phyloP scores from a whole-genome alignment of 2,329 filamentous ascomycete species.

The Cytospora chrysosperma region DNA sequence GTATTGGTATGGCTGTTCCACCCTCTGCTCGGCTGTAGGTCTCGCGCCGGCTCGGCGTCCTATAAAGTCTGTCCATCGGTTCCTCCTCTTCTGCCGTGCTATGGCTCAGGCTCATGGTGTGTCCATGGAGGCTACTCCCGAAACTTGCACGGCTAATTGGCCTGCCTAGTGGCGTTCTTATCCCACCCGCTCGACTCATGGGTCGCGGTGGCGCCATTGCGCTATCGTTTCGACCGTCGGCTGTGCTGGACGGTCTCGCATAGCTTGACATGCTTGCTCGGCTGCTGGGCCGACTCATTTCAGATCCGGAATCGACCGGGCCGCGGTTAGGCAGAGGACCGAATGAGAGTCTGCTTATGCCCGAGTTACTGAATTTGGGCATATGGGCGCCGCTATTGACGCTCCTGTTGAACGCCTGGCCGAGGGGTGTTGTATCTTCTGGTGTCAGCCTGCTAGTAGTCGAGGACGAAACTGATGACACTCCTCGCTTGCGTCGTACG shows the following conservation, averaged over 20 bases:
- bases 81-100: slow-evolving; percentile 53
- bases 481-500: slow-evolving; percentile 68
- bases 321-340: slow-evolving; percentile 52
- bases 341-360: slow-evolving; percentile 63
- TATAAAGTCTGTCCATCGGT: slow-evolving; percentile 34
- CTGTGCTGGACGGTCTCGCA: slow-evolving; percentile 53
- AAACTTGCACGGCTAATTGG: slow-evolving; percentile 66
- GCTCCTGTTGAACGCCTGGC: slow-evolving; percentile 34
- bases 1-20: slow-evolving; percentile 41
- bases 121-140: slow-evolving; percentile 59
- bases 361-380: slow-evolving; percentile 59
- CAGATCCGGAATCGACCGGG: slow-evolving; percentile 40
- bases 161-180: slow-evolving; percentile 66
- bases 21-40: slow-evolving; percentile 51
- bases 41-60: slow-evolving; percentile 56
- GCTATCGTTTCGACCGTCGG: slow-evolving; percentile 37
- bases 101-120: slow-evolving; percentile 56
- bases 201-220: slow-evolving; percentile 57
- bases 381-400: slow-evolving; percentile 46
- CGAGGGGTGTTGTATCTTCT: slow-evolving; percentile 52
- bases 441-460: slow-evolving; percentile 37
- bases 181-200: slow-evolving; percentile 59
- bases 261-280: slow-evolving; percentile 63
- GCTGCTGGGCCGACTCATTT: slow-evolving; percentile 69
- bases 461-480: slow-evolving; percentile 55